Base-by-base conservation (phyloP, 2,329 filamentous ascomycete genomes). In the Aspergillus quadrilineatus region DNA sequence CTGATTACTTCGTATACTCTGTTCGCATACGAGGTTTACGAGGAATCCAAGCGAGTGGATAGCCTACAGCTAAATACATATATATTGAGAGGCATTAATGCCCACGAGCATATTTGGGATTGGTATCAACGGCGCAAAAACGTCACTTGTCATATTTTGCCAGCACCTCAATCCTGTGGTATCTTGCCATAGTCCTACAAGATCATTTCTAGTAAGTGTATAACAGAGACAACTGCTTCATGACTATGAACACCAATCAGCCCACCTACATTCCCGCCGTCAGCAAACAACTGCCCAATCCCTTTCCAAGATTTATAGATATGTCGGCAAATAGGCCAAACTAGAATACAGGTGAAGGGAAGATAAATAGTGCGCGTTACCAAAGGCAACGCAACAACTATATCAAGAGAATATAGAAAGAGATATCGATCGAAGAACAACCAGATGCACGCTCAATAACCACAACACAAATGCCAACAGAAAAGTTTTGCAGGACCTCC, bases 401-500 rank as follows among this genome's bases (percentile, higher is more conserved):
- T 37, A 53, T 37, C 41, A 49, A 22, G 22, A 58, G 39, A 53
- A 54, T 17, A 58, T 50, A 51, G 44, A 32, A 58, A 57, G 44
- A 60, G 58, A 59, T 54, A 56, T 56, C 57, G 34, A 14, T 14
- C 34, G 62, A 61, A 57, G 53, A 62, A 50, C 60, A 62, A 54
- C 56, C 49, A 63, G 61, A 73, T 72, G 70, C 70, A 72, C 71
- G 72, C 71, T 73, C 63, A 71, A 69, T 65, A 72, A 69, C 61
- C 66, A 63, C 63, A 69, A 64, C 61, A 65, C 62, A 68, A 68
- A 61, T 65, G 50, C 65, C 65, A 66, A 66, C 58, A 62, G 62
- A 62, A 62, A 63, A 63, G 63, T 68, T 68, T 68, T 60, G 37
- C 59, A 58, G 42, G 57, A 36, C 39, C 43, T 56, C 36, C 55